Percentiles rank a stretch among this genome's conserved stretches.
Evolutionary conservation across 805 yeast species (phyloP).

Genomic region (Kuraishia ogatae): DNA sequence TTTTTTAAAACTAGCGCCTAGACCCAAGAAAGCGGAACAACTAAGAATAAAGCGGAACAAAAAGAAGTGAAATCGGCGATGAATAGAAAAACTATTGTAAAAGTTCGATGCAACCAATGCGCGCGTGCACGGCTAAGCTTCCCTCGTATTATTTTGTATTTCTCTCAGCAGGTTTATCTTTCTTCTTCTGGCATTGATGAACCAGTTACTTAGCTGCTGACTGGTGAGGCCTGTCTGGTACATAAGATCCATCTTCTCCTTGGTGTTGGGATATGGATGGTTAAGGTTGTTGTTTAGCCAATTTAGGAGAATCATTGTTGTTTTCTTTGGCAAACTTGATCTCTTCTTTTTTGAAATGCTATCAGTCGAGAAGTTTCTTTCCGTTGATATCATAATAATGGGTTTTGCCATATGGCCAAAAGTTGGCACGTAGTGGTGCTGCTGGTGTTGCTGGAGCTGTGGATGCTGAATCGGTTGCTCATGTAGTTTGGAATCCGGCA

Average conservation of each 20-base stretch:
- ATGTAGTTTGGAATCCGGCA: neutral
- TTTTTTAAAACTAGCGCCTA: neutral
- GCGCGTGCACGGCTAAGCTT: neutral
- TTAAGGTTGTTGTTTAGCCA: conserved; percentile 50
- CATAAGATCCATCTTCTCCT: conserved; percentile 47
- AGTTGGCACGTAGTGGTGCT: neutral
- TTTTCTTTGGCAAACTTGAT: conserved; percentile 51
- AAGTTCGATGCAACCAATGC: neutral
- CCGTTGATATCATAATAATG: neutral
- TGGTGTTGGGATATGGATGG: conserved; percentile 53
- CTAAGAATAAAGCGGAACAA: neutral
- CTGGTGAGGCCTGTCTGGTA: conserved; percentile 45
- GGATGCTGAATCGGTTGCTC: neutral
- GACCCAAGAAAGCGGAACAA: neutral
- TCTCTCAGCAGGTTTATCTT: conserved; percentile 43
- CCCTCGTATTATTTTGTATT: conserved; percentile 16
- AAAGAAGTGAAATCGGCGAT: neutral
- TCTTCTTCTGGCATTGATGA: conserved; percentile 53
- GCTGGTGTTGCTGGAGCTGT: neutral
- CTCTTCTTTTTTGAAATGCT: conserved; percentile 24
- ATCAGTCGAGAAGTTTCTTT: neutral
- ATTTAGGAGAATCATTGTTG: conserved; percentile 40
- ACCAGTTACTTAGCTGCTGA: conserved; percentile 56
- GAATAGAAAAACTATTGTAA: neutral
- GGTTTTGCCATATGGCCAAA: neutral